Percentiles rank a stretch among this genome's conserved stretches.
phyloP scores from a whole-genome alignment of 768 basidiomycete genomes.

The Suillus brevipes region DNA sequence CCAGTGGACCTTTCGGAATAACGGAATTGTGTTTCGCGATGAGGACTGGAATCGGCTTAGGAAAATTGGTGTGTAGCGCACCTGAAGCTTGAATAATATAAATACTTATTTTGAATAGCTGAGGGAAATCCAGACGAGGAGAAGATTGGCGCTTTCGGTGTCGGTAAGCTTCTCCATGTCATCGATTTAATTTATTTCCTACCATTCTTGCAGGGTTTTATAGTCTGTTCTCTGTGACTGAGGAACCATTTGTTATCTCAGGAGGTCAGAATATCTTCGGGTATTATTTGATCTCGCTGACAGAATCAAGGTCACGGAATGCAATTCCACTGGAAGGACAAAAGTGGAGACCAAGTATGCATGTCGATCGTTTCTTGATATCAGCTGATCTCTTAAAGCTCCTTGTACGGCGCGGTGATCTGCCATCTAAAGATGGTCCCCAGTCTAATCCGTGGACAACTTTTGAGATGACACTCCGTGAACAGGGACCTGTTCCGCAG shows the following conservation, averaged over 20 bases:
- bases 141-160: slow-evolving; percentile 94
- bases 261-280: slow-evolving; percentile 48
- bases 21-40: slow-evolving; percentile 78
- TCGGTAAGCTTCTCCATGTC: slow-evolving; percentile 46
- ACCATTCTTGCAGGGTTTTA: slow-evolving; percentile 57
- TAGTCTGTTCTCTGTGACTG: slow-evolving; percentile 79
- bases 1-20: slow-evolving; percentile 86
- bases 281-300: slow-evolving; percentile 21
- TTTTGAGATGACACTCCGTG: slow-evolving; percentile 87
- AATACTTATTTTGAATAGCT: slow-evolving; percentile 41
- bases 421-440: slow-evolving; percentile 41
- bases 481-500: slow-evolving; percentile 74
- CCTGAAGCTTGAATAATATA: background rate
- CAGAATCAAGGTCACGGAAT: slow-evolving; percentile 72
- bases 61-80: slow-evolving; percentile 67
- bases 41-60: slow-evolving; percentile 89
- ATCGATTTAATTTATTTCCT: background rate
- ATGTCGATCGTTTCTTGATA: background rate
- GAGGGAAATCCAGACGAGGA: slow-evolving; percentile 93
- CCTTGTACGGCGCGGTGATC: slow-evolving; percentile 75
- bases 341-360: slow-evolving; percentile 72
- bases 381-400: slow-evolving; percentile 45
- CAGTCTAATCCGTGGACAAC: slow-evolving; percentile 67
- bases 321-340: slow-evolving; percentile 96
- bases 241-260: slow-evolving; percentile 80